Evolutionary conservation across 73 alveolate genomes (phyloP), one percentile per base, ranked within the genome.

Genomic region (Tetrahymena malaccensis): DNA sequence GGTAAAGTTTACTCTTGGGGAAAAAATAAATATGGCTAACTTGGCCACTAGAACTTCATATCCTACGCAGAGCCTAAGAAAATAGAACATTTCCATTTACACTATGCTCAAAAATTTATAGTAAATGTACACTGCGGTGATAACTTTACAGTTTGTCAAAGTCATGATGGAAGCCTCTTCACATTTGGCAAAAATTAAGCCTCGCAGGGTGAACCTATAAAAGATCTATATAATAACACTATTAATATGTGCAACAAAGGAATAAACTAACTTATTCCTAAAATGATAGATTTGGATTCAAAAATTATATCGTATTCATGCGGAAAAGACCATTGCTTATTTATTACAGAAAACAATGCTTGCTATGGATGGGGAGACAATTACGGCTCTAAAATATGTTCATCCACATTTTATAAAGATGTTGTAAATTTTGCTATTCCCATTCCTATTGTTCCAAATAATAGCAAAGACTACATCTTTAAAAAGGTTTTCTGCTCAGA

Each of bases 1-100:
- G 97, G 97, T 15, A 89, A 50, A 34, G 40, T 89, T 25, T 21
- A 85, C n/a, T 43, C 95, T 34, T 95, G 97, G 97, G 97, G 97
- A 34, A 40, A 21, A 9, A 95, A 95, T 44, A 89, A 43, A 43
- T 93, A 95, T 34, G 97, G 97, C 0, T 85, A 95, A 89, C 43
- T 95, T 17, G 97, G 97, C 19, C 89, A 70, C 89, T 70, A 70
- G 25, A 70, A 70, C 43, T 70, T 25, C 22, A 70, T 25, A 19
- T 70, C 89, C 0, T 70, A 70, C 25, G 40, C 10, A 27, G 89
- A 70, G 19, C 89, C 89, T 1, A 70, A 70, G 89, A 70, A 22
- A 70, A 70, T 70, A 4, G 89, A 70, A 2, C 31, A 70, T 70
- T n/a, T 70, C 17, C 31, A 70, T 70, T n/a, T 70, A 7, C 31